Conservation (phyloP, 2,329 filamentous ascomycete species). For the Paracoccidioides lutzii region DNA sequence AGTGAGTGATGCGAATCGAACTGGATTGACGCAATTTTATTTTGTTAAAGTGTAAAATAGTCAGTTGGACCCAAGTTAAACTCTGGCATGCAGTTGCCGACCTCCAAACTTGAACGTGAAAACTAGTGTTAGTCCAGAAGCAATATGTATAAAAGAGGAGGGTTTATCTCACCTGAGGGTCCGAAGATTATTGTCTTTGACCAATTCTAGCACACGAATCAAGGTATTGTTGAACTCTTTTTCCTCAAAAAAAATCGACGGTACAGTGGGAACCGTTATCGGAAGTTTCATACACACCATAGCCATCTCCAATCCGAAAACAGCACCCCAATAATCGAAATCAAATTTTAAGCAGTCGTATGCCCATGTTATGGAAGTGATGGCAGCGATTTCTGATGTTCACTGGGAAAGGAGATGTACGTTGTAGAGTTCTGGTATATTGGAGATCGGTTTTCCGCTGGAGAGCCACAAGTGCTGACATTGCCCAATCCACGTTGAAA, state of each 20-base stretch:
- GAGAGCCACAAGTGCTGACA: background rate
- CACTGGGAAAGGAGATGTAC: background rate
- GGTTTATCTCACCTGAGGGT: slow-evolving; percentile 1
- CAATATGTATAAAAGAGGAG: background rate
- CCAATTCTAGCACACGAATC: background rate
- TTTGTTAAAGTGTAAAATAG: background rate
- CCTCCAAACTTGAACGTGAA: background rate
- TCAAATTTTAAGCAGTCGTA: background rate
- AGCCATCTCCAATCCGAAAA: too few relatives aligned
- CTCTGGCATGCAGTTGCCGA: slow-evolving; percentile 1
- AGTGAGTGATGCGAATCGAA: background rate
- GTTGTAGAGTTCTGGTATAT: background rate
- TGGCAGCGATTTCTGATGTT: background rate
- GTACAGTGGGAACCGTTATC: background rate
- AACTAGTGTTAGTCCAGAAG: background rate
- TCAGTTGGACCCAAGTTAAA: background rate
- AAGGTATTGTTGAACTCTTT: background rate
- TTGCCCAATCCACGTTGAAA: background rate
- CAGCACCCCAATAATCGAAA: too few relatives aligned
- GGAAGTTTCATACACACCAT: background rate
- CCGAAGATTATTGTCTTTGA: background rate
- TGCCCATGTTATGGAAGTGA: background rate
- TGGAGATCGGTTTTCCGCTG: background rate
- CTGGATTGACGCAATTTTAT: background rate
- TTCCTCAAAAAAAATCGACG: background rate